Evolutionary conservation across 345 rosid species (phyloP).

Genomic region (Syzygium jambos): DNA sequence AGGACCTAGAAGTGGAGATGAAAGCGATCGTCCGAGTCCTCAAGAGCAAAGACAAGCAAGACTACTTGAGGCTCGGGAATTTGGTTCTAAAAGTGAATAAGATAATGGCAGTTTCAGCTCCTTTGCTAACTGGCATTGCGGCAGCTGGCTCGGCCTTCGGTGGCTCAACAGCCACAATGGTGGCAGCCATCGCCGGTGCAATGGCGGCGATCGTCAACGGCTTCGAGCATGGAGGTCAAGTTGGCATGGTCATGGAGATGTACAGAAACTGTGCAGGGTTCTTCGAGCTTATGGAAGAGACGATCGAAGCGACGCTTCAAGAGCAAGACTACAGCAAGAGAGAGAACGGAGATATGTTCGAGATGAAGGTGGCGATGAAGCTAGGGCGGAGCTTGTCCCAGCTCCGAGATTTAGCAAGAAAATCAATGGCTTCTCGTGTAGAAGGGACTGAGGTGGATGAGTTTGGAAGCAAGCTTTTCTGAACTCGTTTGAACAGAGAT

Average conservation of each 20-base stretch:
- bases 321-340: constrained; percentile 12
- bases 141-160: constrained; percentile 20
- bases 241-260: constrained; percentile 51
- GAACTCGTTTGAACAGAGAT: not conserved
- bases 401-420: constrained; percentile 25
- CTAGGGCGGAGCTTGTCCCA: constrained; percentile 47
- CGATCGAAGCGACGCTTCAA: constrained; percentile 10
- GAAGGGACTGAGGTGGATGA: constrained; percentile 16
- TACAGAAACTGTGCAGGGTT: constrained; percentile 40
- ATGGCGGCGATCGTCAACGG: constrained; percentile 16
- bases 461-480: constrained; percentile 38
- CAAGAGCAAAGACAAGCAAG: constrained; percentile 25
- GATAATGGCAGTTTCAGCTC: constrained; percentile 30
- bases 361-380: constrained; percentile 28
- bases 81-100: constrained; percentile 31
- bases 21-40: constrained; percentile 18
- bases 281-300: constrained; percentile 18
- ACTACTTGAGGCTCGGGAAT: constrained; percentile 28
- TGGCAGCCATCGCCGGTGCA: constrained; percentile 24
- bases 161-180: constrained; percentile 2
- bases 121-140: constrained; percentile 25
- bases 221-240: constrained; percentile 37
- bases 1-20: constrained; percentile 30
- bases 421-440: constrained; percentile 2
- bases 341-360: constrained; percentile 29